Conservation (phyloP, 768 basidiomycete species). For the Tylopilus plumbeoviolaceoides region DNA sequence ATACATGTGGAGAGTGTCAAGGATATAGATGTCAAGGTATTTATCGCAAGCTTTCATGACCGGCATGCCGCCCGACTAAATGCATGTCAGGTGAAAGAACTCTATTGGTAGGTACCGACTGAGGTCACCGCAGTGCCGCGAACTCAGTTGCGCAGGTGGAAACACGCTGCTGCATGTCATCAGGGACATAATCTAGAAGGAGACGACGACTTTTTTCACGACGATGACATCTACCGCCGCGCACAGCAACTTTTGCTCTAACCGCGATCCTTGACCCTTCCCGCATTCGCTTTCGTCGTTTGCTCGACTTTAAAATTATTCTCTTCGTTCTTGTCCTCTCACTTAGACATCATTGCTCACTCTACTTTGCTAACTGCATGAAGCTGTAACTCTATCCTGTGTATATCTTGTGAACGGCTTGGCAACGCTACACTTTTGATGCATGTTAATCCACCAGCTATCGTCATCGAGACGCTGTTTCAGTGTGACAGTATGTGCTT, state of each 20-base stretch:
- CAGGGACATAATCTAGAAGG: conserved; percentile 51
- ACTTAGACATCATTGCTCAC: conserved; percentile 7
- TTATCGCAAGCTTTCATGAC: neutral
- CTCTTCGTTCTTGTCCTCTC: conserved; percentile 7
- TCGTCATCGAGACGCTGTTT: too few species aligned
- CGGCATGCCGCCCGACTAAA: neutral
- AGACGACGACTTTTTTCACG: conserved; percentile 54
- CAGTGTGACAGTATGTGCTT: too few species aligned
- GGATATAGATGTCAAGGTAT: conserved; percentile 67
- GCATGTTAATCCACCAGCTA: neutral
- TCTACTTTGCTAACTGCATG: conserved; percentile 12
- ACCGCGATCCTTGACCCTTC: neutral
- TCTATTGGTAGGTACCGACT: conserved; percentile 61
- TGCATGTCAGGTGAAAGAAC: conserved; percentile 55
- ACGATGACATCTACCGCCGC: conserved; percentile 43
- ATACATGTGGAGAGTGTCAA: conserved; percentile 69
- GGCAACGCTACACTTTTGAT: neutral
- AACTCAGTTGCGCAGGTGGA: conserved; percentile 53
- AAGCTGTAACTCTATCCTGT: neutral
- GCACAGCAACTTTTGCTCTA: conserved; percentile 14
- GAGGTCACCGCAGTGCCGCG: neutral
- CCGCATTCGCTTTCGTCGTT: neutral
- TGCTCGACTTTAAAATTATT: conserved; percentile 7
- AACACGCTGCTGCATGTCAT: conserved; percentile 79
- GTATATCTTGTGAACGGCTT: neutral